Evolutionary conservation across 257 asterid species (phyloP).

Genomic region (Gentiana macrophylla): DNA sequence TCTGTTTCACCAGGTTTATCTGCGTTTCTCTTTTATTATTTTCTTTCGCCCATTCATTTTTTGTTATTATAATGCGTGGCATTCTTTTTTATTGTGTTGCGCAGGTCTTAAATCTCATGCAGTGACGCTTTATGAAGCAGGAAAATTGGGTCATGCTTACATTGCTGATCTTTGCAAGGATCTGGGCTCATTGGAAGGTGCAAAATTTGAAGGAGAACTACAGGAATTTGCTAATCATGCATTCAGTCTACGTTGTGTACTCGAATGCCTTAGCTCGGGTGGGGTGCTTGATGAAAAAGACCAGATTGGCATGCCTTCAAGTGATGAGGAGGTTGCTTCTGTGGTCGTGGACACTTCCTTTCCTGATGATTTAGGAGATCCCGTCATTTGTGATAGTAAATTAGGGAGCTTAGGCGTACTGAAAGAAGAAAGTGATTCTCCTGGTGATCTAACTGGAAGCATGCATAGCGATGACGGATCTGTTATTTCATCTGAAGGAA

Average conservation of each 20-base stretch:
- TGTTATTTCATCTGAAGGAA: conserved; percentile 25
- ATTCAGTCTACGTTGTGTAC: conserved; percentile 85
- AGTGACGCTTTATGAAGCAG: conserved; percentile 96
- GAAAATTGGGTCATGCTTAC: conserved; percentile 86
- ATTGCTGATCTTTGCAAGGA: conserved; percentile 91
- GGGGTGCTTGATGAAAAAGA: conserved; percentile 50
- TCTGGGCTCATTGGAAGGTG: conserved; percentile 80
- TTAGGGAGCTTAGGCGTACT: conserved; percentile 14
- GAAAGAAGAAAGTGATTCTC: conserved; percentile 29
- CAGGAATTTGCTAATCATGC: conserved; percentile 99
- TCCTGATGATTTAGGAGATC: conserved; percentile 23
- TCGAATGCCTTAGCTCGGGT: conserved; percentile 93
- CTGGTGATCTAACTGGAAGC: conserved; percentile 20
- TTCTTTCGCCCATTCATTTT: neutral
- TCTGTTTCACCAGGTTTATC: conserved; percentile 98
- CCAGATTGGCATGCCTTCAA: conserved; percentile 23
- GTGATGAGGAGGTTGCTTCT: conserved; percentile 34
- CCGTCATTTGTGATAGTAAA: conserved; percentile 25
- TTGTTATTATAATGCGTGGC: too few species aligned
- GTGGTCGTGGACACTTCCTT: conserved; percentile 21
- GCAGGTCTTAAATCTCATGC: conserved; percentile 98
- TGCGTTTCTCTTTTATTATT: conserved; percentile 7
- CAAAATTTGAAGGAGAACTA: conserved; percentile 96
- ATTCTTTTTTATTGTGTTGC: conserved; percentile 2
- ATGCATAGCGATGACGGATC: conserved; percentile 23